These are phyloP conservation scores for Zygotorulaspora florentina DNA, from an alignment of 805 yeast genomes.

Conservation along the genomic window DNA sequence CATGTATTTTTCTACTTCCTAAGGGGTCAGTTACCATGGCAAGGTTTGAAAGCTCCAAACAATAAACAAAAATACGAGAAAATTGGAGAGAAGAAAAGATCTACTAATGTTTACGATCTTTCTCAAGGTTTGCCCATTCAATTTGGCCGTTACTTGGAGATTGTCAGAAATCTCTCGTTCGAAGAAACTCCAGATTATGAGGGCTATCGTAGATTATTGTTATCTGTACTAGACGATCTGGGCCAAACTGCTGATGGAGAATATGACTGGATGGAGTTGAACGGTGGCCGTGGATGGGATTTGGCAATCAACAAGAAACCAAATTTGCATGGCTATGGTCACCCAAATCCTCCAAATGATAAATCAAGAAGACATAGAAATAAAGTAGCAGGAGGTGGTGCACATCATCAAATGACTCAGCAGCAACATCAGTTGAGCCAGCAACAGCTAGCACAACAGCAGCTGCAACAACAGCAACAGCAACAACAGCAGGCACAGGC, in stretches of 20 bases:
- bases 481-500: constrained; percentile 26
- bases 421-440: constrained; percentile 11
- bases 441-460: constrained; percentile 21
- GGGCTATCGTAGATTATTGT: constrained; percentile 70
- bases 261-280: constrained; percentile 97
- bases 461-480: constrained; percentile 20
- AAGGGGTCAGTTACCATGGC: constrained; percentile 97
- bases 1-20: constrained; percentile 94
- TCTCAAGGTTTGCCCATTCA: constrained; percentile 89
- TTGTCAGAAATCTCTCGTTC: constrained; percentile 82
- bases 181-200: constrained; percentile 95
- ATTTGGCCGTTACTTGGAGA: constrained; percentile 85
- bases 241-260: constrained; percentile 77
- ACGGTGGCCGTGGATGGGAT: constrained; percentile 97
- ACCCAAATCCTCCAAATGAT: constrained; percentile 77
- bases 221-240: constrained; percentile 69
- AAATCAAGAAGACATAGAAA: constrained; percentile 31
- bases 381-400: constrained; percentile 12
- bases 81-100: constrained; percentile 92
- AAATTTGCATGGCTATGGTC: constrained; percentile 92
- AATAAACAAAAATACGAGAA: constrained; percentile 97
- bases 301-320: constrained; percentile 84
- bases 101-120: constrained; percentile 79
- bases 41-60: constrained; percentile 96
- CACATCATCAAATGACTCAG: constrained; percentile 12